Conservation (phyloP, 176 grass and related monocot species). For the Ananas comosus region DNA sequence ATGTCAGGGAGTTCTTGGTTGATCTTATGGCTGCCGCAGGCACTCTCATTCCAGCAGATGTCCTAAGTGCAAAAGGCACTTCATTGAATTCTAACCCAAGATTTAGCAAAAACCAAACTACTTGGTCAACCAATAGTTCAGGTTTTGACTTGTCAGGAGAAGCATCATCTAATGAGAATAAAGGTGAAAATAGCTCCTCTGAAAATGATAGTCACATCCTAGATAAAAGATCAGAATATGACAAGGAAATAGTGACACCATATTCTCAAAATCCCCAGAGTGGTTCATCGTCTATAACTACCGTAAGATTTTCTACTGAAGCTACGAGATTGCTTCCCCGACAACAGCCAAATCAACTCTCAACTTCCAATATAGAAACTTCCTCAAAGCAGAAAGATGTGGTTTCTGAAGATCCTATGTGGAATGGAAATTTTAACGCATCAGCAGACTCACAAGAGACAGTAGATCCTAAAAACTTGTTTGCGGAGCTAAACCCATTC, state of each 20-base stretch:
- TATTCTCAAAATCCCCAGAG: conserved; percentile 31
- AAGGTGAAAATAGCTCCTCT: conserved; percentile 30
- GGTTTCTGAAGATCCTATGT: conserved; percentile 20
- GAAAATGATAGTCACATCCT: conserved; percentile 33
- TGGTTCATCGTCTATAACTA: conserved; percentile 34
- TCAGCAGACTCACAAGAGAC: conserved; percentile 36
- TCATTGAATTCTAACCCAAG: conserved; percentile 52
- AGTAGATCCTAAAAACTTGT: conserved; percentile 59
- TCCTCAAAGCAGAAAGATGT: conserved; percentile 39
- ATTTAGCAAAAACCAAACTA: conserved; percentile 25
- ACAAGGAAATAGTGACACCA: conserved; percentile 19
- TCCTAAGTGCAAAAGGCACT: conserved; percentile 73
- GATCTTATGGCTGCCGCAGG: conserved; percentile 99
- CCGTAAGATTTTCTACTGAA: conserved; percentile 32
- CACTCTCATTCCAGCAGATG: conserved; percentile 86
- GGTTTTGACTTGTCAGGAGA: conserved; percentile 28
- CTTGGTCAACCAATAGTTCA: conserved; percentile 28
- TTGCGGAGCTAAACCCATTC: conserved; percentile 97
- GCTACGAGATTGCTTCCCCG: conserved; percentile 32
- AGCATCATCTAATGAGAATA: conserved; percentile 24
- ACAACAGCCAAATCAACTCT: conserved; percentile 38
- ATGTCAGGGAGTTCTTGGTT: conserved; percentile 86
- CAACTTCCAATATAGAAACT: conserved; percentile 47
- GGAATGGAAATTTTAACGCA: conserved; percentile 32
- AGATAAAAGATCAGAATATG: conserved; percentile 43